Percentiles rank a stretch among this genome's conserved stretches.
Evolutionary conservation across 805 yeast genomes (phyloP).

Genomic region (Isabelozyma heimii): DNA sequence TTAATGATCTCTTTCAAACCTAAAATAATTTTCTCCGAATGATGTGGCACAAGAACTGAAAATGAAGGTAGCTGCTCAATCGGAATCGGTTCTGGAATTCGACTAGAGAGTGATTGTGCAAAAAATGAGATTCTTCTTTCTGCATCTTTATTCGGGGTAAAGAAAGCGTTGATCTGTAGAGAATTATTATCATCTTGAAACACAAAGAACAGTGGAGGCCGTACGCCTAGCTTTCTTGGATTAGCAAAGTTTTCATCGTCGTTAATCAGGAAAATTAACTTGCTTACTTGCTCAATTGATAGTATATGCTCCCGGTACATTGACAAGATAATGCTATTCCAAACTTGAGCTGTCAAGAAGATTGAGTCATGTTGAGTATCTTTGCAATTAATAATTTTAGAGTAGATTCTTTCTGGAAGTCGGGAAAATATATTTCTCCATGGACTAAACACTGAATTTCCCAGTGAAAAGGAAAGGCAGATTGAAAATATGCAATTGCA

Average conservation of each 20-base stretch:
- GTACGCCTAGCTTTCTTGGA: slow-evolving; percentile 23
- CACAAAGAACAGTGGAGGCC: slow-evolving; percentile 46
- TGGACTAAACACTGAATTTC: slow-evolving; percentile 35
- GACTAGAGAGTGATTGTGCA: slow-evolving; percentile 51
- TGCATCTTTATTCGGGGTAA: slow-evolving; percentile 47
- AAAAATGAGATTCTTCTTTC: slow-evolving; percentile 52
- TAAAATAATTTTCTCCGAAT: slow-evolving; percentile 47
- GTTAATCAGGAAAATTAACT: slow-evolving; percentile 23
- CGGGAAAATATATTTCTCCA: slow-evolving; percentile 35
- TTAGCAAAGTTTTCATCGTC: slow-evolving; percentile 10
- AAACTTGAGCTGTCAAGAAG: slow-evolving; percentile 20
- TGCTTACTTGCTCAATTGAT: slow-evolving; percentile 39
- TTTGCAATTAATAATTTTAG: slow-evolving; percentile 19
- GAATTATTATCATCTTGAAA: slow-evolving; percentile 46
- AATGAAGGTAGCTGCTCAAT: slow-evolving; percentile 48
- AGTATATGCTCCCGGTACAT: slow-evolving; percentile 39
- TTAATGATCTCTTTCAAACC: slow-evolving; percentile 45
- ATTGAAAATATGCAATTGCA: slow-evolving; percentile 35
- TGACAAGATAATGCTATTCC: slow-evolving; percentile 26
- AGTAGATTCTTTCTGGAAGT: slow-evolving; percentile 32
- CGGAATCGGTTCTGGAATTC: slow-evolving; percentile 48
- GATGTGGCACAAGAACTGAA: slow-evolving; percentile 52
- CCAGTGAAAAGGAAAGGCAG: slow-evolving; percentile 26
- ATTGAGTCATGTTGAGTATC: slow-evolving; percentile 6
- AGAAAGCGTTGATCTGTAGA: slow-evolving; percentile 35